Evolutionary conservation across 139 green algal species (phyloP).

Genomic region (Trebouxia sp.): DNA sequence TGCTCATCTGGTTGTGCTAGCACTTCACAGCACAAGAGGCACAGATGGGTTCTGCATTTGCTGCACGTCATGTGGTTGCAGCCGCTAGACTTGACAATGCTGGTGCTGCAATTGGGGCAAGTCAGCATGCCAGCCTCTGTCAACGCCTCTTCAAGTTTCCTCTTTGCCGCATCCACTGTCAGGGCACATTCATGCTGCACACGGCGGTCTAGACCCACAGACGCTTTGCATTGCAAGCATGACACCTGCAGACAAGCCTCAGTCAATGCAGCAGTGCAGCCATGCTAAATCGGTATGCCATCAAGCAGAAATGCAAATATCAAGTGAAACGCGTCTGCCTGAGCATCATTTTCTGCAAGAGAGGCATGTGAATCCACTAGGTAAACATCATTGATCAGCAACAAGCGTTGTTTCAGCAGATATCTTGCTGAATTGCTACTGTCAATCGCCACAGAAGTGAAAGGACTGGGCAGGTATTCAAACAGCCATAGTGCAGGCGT

Average conservation of each 20-base stretch:
- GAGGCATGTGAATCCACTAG: no score
- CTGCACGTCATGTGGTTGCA: constrained; percentile 12
- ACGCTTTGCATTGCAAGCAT: neutral
- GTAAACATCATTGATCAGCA: no score
- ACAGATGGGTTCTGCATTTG: constrained; percentile 6
- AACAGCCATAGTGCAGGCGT: no score
- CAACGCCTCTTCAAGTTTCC: constrained; percentile 6
- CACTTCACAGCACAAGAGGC: neutral
- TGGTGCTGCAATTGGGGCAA: neutral
- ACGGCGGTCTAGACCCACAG: constrained; percentile 4
- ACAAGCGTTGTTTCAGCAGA: no score
- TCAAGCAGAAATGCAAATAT: no score
- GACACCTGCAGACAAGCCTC: constrained; percentile 10
- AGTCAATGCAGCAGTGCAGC: no score
- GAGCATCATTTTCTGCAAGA: no score
- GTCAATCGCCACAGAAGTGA: no score
- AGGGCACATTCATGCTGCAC: constrained; percentile 3
- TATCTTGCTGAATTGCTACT: no score
- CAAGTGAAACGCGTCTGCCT: no score
- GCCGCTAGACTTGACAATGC: constrained; percentile 1
- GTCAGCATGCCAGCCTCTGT: constrained; percentile 5
- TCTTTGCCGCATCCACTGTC: neutral
- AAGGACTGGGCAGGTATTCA: no score
- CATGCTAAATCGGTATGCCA: no score
- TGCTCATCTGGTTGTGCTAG: neutral